Conservation (phyloP, 2,329 filamentous ascomycete species). For the Coniochaeta sp. region DNA sequence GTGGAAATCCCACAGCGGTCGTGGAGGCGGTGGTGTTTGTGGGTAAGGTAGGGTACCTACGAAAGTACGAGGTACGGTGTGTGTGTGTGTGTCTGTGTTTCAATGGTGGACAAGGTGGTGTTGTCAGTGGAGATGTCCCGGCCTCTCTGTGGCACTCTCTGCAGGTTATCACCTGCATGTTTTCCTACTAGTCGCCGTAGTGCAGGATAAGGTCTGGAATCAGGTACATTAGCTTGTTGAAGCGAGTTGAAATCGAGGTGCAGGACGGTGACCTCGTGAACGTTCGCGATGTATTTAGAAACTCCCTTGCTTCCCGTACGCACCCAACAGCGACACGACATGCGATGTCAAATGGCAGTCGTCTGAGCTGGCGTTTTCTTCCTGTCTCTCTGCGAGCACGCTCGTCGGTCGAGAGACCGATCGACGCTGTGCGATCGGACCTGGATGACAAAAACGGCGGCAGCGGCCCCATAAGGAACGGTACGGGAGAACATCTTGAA, state of each 20-base stretch:
- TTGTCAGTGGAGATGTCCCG: constrained; percentile 1
- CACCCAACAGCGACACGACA: background rate
- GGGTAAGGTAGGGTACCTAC: constrained; percentile 1
- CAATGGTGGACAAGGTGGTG: constrained; percentile 1
- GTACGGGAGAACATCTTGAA: background rate
- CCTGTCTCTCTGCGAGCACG: background rate
- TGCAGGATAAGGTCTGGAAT: background rate
- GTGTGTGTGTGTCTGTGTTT: background rate
- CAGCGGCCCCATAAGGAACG: background rate
- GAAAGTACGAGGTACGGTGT: background rate
- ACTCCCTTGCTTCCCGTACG: background rate
- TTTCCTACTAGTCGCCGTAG: background rate
- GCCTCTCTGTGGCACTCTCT: background rate
- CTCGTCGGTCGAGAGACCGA: background rate
- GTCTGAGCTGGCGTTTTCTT: background rate
- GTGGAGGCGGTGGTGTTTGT: background rate
- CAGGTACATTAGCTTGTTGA: too few relatives aligned
- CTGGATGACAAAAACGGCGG: constrained; percentile 1
- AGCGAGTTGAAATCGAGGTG: background rate
- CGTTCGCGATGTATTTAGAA: background rate
- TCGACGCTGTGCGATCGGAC: constrained; percentile 1
- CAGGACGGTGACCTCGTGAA: background rate
- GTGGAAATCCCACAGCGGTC: background rate
- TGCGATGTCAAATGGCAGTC: background rate
- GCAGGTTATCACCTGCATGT: background rate